Percentiles rank a stretch among this genome's conserved stretches.
Conservation (phyloP, 305 asterid species). For the Solanum aculeatissimum region DNA sequence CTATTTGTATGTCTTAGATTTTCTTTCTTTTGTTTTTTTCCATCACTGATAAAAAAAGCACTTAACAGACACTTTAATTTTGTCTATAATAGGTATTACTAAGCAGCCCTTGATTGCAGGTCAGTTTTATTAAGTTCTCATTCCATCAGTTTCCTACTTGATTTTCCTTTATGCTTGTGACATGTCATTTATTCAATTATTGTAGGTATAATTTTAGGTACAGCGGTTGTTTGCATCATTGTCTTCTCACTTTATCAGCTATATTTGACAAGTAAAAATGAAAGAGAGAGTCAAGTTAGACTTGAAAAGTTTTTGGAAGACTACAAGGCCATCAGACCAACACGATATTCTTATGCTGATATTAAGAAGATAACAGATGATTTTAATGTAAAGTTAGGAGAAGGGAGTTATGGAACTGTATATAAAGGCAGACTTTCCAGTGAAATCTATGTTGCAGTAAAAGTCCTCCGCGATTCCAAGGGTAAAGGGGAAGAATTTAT, state of each 20-base stretch:
- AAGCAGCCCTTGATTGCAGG: not conserved
- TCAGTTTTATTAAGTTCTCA: not conserved
- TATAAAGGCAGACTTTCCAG: slow-evolving; percentile 26
- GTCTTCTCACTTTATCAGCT: not conserved
- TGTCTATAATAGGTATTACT: not conserved
- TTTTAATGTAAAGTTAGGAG: not conserved
- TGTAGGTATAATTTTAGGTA: not conserved
- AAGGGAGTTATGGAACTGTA: slow-evolving; percentile 17
- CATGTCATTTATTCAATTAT: not conserved
- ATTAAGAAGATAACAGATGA: slow-evolving; percentile 24
- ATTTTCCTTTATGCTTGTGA: not conserved
- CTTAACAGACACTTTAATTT: not conserved
- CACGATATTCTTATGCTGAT: slow-evolving; percentile 23
- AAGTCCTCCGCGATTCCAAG: slow-evolving; percentile 20
- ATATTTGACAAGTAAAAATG: not conserved
- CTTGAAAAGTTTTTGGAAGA: slow-evolving; percentile 26
- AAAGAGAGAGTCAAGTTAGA: slow-evolving; percentile 12
- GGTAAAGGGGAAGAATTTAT: slow-evolving; percentile 37
- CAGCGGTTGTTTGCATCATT: not conserved
- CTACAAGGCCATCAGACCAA: slow-evolving; percentile 27
- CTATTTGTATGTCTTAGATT: not conserved
- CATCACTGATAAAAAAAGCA: not conserved
- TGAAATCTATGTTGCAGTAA: slow-evolving; percentile 28
- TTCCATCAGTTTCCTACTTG: not conserved
- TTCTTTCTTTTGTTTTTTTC: not conserved